Evolutionary conservation across 1,139 yeast species (phyloP).

Genomic region (Suhomyces chickasaworum): DNA sequence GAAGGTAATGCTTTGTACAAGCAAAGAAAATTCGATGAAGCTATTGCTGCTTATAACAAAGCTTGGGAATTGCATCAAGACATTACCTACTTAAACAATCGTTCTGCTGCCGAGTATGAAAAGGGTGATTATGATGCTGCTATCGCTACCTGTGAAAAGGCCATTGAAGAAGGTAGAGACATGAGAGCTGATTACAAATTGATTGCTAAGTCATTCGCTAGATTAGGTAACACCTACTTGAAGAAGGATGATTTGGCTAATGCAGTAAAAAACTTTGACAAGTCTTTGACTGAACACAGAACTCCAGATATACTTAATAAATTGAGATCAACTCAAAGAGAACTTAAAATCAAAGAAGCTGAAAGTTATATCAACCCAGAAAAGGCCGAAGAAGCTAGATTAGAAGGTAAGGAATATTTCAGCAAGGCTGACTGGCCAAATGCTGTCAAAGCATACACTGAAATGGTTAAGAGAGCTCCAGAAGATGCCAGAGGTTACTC

Average conservation of each 20-base stretch:
- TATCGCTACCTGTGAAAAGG: slow-evolving; percentile 75
- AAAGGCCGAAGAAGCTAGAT: slow-evolving; percentile 93
- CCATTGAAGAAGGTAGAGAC: slow-evolving; percentile 88
- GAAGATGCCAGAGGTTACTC: slow-evolving; percentile 96
- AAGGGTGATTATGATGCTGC: slow-evolving; percentile 90
- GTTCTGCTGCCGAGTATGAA: slow-evolving; percentile 97
- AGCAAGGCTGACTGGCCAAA: slow-evolving; percentile 94
- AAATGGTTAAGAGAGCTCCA: slow-evolving; percentile 95
- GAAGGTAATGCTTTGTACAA: slow-evolving; percentile 88
- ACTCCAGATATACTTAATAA: slow-evolving; percentile 91
- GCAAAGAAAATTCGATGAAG: slow-evolving; percentile 86
- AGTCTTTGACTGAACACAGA: slow-evolving; percentile 95
- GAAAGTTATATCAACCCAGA: slow-evolving; percentile 82
- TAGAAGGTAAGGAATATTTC: slow-evolving; percentile 87
- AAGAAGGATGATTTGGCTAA: slow-evolving; percentile 71
- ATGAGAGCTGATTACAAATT: slow-evolving; percentile 88
- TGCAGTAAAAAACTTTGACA: slow-evolving; percentile 82
- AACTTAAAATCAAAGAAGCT: slow-evolving; percentile 75
- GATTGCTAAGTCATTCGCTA: slow-evolving; percentile 89
- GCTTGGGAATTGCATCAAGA: slow-evolving; percentile 87
- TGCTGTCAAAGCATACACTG: slow-evolving; percentile 92
- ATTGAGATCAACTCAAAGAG: slow-evolving; percentile 85
- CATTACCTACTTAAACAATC: slow-evolving; percentile 90
- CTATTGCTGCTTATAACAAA: slow-evolving; percentile 78
- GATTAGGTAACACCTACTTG: slow-evolving; percentile 81